Base-by-base conservation (phyloP, 2,329 filamentous ascomycete species). In the Verticillium dahliae region DNA sequence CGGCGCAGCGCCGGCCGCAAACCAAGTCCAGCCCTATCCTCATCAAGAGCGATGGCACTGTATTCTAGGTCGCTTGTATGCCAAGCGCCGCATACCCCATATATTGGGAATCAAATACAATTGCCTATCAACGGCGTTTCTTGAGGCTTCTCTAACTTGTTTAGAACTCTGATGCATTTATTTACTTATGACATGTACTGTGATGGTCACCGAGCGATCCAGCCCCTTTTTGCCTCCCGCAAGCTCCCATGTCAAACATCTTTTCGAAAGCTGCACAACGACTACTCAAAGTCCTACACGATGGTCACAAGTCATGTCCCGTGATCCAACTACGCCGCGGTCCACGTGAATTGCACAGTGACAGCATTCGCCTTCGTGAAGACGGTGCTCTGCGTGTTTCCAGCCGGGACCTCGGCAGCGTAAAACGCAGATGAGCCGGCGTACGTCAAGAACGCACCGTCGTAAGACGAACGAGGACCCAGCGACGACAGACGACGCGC, bases 11-110 rank as follows among this genome's bases (percentile, higher is more conserved):
- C 55, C 81, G 91, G 62, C 91, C 91, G 15, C 89, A 90, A 69
- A 94, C 90, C 13, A 91, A 89, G 76, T 89, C 91, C 66, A 90
- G 90, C 60, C 91, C 91, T 13, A 93, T 95, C 71, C 86, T 92
- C 80, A 92, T 93, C 68, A 77, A 89, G 62, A 90, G 89, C 64
- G 90, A 94, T 73, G 90, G 90, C 65, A 94, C 90, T 37, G 85
- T 94, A 66, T 93, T 92, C 74, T 93, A 84, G 31, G 18, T 52
- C 10, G 10, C 13, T 37, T 9, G 13, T 13, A 10, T 13, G 35
- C 9, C 35, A 9, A 52, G 14, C 31, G n/a, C 2, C 50, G 7
- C 10, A 55, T n/a, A 10, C 14, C 60, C 33, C 41, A 54, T 34
- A 2, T 37, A n/a, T 38, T 38, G 37, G 39, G 15, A 15, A 41